Evolutionary conservation across 163 green algal species (phyloP).

Genomic region (Dunaliella salina): DNA sequence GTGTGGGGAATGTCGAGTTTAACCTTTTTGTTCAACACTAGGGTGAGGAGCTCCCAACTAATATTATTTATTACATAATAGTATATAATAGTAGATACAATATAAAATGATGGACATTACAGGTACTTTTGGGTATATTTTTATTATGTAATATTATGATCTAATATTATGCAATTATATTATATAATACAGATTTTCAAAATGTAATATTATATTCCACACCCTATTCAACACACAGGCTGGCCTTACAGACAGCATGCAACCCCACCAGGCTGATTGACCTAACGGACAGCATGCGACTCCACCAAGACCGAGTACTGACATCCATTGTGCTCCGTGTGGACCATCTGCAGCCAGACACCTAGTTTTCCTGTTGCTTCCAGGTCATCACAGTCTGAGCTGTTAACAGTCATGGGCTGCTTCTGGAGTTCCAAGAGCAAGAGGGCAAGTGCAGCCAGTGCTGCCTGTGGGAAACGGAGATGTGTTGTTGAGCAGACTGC

Average conservation of each 20-base stretch:
- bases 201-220: background rate
- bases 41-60: too few species aligned
- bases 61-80: too few species aligned
- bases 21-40: too few species aligned
- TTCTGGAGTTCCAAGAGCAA: background rate
- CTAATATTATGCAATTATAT: too few species aligned
- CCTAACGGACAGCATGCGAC: background rate
- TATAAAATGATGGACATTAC: too few species aligned
- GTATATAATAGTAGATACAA: too few species aligned
- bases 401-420: background rate
- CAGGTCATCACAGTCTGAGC: background rate
- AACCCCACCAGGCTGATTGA: background rate
- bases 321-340: background rate
- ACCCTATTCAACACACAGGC: background rate
- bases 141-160: too few species aligned
- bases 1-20: too few species aligned
- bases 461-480: background rate
- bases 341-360: background rate
- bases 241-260: background rate
- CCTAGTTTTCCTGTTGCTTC: background rate
- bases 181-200: too few species aligned
- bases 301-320: background rate
- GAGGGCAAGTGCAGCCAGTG: background rate
- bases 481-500: background rate
- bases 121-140: too few species aligned